Evolutionary conservation across 1,284 basidiomycete genomes (phyloP), one percentile per base, ranked within the genome.

Genomic region (Schizophyllum amplum): DNA sequence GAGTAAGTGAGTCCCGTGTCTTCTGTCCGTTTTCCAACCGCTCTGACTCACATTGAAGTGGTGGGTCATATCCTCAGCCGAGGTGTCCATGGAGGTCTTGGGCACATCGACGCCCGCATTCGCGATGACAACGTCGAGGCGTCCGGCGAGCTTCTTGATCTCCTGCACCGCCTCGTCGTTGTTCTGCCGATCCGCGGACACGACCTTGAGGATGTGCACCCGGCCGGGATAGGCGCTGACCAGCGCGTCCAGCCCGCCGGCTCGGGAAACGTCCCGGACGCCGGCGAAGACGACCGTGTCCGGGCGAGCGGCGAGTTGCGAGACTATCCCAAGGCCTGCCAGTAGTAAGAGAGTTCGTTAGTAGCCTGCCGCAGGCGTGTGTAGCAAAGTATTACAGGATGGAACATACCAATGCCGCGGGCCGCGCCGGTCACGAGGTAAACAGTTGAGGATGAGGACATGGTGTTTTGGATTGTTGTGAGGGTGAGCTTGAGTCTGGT

Each of bases 401-500:
- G n/a, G n/a, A n/a, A 42, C 33, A 17, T 42, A 42, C 33, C 33
- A 24, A 56, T 56, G 13, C 55, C 55, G 6, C 55, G 55, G 49
- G 52, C 52, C 1, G 51, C 33, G n/a, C 55, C 55, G 2, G 55
- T 47, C 1, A 74, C 57, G 4, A 42, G 17, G 33, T 42, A 42
- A 17, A 42, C 33, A 9, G 33, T 42, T 3, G 7, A 17, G 27
- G 27, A 33, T 13, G 27, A 5, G 6, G 5, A 13, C 27, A 33
- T 33, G 5, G 27, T 5, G 13, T 33, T 13, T n/a, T n/a, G n/a
- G n/a, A n/a, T n/a, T 33, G 27, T 33, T 33, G 27, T 33, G 6
- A 5, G 6, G 5, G 5, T 33, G 13, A 6, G 13, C 27, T 33
- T 33, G 5, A 33, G 6, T 13, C 6, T 13, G 27, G 27, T 33